Percentiles rank a stretch among this genome's conserved stretches.
Evolutionary conservation across 2,329 filamentous ascomycete genomes (phyloP).

Genomic region (Monilinia fructicola): DNA sequence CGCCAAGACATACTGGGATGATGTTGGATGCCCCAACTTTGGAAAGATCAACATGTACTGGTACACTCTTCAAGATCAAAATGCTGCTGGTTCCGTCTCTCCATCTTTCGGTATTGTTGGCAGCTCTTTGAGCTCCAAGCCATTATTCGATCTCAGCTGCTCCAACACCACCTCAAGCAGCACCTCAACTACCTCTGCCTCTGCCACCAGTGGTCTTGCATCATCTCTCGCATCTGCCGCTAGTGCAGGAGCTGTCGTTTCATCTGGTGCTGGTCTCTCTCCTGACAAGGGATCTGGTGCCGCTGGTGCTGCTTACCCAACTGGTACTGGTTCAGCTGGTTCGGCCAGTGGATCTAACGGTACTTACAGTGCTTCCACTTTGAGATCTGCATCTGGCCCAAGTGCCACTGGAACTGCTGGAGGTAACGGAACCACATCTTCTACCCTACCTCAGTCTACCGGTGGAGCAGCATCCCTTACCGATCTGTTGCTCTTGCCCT

Average conservation of each 20-base stretch:
- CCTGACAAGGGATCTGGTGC: constrained; percentile 6
- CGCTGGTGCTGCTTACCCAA: constrained; percentile 17
- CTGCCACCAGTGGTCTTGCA: constrained; percentile 23
- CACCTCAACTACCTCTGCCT: constrained; percentile 27
- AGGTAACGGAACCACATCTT: constrained; percentile 12
- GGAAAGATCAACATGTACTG: constrained; percentile 69
- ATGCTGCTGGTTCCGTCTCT: constrained; percentile 54
- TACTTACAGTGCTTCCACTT: constrained; percentile 19
- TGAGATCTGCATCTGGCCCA: constrained; percentile 13
- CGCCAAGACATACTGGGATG: constrained; percentile 77
- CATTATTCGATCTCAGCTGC: constrained; percentile 65
- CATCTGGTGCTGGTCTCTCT: constrained; percentile 25
- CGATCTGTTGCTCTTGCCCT: constrained; percentile 19
- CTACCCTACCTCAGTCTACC: constrained; percentile 21
- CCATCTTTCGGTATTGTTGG: constrained; percentile 72
- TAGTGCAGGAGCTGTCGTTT: constrained; percentile 24
- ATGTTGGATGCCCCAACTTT: constrained; percentile 72
- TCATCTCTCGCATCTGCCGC: constrained; percentile 23
- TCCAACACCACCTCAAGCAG: constrained; percentile 37
- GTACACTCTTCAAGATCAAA: constrained; percentile 72
- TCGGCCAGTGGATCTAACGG: constrained; percentile 11
- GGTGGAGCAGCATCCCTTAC: constrained; percentile 25
- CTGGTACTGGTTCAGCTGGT: constrained; percentile 17
- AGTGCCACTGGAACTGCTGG: constrained; percentile 18
- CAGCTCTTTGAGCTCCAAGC: constrained; percentile 51